Evolutionary conservation across 1,284 basidiomycete genomes (phyloP).

Genomic region (Pterulicium gracile): DNA sequence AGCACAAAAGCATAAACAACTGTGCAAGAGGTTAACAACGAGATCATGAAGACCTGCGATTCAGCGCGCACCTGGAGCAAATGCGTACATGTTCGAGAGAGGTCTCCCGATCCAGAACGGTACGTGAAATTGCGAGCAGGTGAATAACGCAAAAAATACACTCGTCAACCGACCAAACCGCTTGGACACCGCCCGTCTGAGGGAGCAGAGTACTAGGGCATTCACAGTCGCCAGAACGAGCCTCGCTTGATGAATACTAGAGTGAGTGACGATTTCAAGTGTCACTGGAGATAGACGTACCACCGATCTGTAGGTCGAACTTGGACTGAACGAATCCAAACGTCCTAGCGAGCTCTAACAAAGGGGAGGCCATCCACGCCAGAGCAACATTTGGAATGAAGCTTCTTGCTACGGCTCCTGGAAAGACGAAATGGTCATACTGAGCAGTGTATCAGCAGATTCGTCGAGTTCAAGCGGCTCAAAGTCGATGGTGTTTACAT

Average conservation of each 20-base stretch:
- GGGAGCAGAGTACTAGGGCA: slow-evolving; percentile 49
- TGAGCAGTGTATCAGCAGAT: slow-evolving; percentile 16
- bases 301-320: slow-evolving; percentile 48
- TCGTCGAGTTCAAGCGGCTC: slow-evolving; percentile 5
- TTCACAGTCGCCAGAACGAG: slow-evolving; percentile 65
- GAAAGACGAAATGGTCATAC: slow-evolving; percentile 88
- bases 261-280: slow-evolving; percentile 1
- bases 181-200: slow-evolving; percentile 51
- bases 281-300: slow-evolving; percentile 27
- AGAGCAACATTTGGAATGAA: slow-evolving; percentile 68
- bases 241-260: slow-evolving; percentile 42
- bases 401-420: slow-evolving; percentile 83
- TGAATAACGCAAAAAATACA: slow-evolving; percentile 56
- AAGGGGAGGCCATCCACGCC: slow-evolving; percentile 39
- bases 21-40: slow-evolving; percentile 16
- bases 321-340: slow-evolving; percentile 39
- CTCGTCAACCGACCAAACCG: slow-evolving; percentile 54
- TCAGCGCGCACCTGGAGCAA: slow-evolving; percentile 55
- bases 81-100: slow-evolving; percentile 88
- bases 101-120: slow-evolving; percentile 92
- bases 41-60: not conserved
- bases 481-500: slow-evolving; percentile 29
- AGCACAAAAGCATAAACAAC: slow-evolving; percentile 56
- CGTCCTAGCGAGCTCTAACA: slow-evolving; percentile 28
- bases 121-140: slow-evolving; percentile 81